These are phyloP conservation scores for Hanseniaspora guilliermondii DNA, from an alignment of 805 yeast genomes.

Conservation along the genomic window DNA sequence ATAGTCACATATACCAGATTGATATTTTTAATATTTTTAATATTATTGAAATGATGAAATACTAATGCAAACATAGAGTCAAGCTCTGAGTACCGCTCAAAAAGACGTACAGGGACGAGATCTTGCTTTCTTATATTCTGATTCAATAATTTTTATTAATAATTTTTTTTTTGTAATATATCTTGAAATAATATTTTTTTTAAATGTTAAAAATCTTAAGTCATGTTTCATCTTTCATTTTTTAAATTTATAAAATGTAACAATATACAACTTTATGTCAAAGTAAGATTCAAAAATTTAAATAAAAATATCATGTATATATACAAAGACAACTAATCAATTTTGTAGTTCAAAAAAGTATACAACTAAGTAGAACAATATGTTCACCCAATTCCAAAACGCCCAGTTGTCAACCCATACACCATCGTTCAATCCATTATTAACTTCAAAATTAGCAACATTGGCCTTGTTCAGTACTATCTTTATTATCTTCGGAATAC, in stretches of 20 bases:
- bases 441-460: slow-evolving; percentile 8
- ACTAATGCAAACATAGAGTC: slow-evolving; percentile 73
- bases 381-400: slow-evolving; percentile 95
- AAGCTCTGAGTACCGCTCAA: slow-evolving; percentile 57
- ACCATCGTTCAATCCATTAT: slow-evolving; percentile 20
- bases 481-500: slow-evolving; percentile 18
- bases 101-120: slow-evolving; percentile 46
- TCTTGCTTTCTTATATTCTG: slow-evolving; percentile 34
- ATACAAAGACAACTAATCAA: background rate
- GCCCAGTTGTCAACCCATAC: slow-evolving; percentile 60
- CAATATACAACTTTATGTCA: background rate
- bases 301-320: background rate
- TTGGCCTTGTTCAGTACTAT: slow-evolving; percentile 26
- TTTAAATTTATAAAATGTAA: background rate
- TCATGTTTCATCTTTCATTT: no score
- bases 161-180: background rate
- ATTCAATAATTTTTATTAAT: background rate
- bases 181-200: no score
- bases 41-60: slow-evolving; percentile 48
- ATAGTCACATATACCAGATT: slow-evolving; percentile 60
- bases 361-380: slow-evolving; percentile 63
- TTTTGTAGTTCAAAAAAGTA: slow-evolving; percentile 58
- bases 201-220: no score
- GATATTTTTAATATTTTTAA: no score
- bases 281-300: background rate